Percentiles rank a stretch among this genome's conserved stretches.
phyloP scores from a whole-genome alignment of 768 basidiomycete species.

The Hemileccinum impolitum region DNA sequence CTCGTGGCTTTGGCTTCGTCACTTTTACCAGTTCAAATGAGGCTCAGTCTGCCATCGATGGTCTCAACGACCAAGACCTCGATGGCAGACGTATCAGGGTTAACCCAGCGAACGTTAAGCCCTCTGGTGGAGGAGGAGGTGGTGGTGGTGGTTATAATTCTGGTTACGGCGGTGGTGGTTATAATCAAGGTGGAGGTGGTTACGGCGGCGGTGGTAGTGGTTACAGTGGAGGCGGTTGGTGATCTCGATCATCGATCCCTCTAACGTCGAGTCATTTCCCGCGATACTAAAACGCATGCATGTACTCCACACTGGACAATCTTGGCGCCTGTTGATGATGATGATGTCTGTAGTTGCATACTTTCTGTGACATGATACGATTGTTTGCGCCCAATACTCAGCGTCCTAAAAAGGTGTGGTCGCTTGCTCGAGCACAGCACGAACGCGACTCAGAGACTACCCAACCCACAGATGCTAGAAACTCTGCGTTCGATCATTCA shows the following conservation, averaged over 20 bases:
- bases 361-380: background rate
- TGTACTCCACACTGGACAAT: background rate
- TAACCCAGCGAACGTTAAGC: constrained; percentile 36
- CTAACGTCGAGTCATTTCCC: background rate
- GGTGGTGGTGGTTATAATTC: too few relatives aligned
- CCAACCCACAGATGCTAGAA: too few relatives aligned
- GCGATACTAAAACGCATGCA: constrained; percentile 11
- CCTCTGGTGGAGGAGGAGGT: constrained; percentile 29
- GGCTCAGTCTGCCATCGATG: constrained; percentile 44
- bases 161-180: constrained; percentile 12
- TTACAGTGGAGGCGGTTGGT: constrained; percentile 6
- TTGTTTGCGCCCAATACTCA: background rate
- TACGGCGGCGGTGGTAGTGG: constrained; percentile 11
- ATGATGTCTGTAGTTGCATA: constrained; percentile 7
- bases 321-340: constrained; percentile 5
- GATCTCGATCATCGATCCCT: constrained; percentile 1
- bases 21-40: constrained; percentile 32
- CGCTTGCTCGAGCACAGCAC: too few relatives aligned
- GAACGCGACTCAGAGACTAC: too few relatives aligned
- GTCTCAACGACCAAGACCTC: constrained; percentile 49
- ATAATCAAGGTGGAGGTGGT: constrained; percentile 6
- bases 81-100: constrained; percentile 55
- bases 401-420: too few relatives aligned
- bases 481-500: too few relatives aligned
- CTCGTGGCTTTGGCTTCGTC: constrained; percentile 58